A percentile compares a stretch with the other conserved stretches of the same genome.
phyloP scores from a whole-genome alignment of 1,139 yeast species.

The Cylindricascospora bacillispora region DNA sequence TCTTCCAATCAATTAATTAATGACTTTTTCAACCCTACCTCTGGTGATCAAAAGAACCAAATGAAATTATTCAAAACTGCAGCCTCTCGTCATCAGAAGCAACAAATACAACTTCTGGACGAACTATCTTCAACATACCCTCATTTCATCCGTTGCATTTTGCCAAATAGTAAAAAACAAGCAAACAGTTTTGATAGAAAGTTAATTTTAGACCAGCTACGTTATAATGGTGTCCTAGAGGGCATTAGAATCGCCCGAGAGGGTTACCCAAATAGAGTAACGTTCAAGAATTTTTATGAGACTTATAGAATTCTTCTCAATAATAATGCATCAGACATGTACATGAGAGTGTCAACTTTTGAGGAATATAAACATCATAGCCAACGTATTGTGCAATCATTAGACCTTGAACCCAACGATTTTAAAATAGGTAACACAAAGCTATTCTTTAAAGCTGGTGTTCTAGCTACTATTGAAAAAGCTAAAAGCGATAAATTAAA shows the following conservation, averaged over 20 bases:
- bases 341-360: constrained; percentile 23
- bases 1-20: constrained; percentile 46
- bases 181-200: constrained; percentile 62
- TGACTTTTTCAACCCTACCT: constrained; percentile 30
- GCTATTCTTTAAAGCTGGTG: constrained; percentile 88
- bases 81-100: constrained; percentile 78
- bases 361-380: constrained; percentile 46
- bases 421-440: constrained; percentile 73
- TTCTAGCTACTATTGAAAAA: constrained; percentile 75
- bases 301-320: constrained; percentile 51
- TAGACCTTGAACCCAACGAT: constrained; percentile 48
- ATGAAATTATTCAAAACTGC: constrained; percentile 53
- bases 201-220: constrained; percentile 73
- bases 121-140: constrained; percentile 80
- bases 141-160: constrained; percentile 90
- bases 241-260: constrained; percentile 96
- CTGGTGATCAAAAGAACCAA: constrained; percentile 5
- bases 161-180: constrained; percentile 71
- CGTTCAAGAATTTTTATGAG: constrained; percentile 65
- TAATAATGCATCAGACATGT: constrained; percentile 30
- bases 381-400: constrained; percentile 48
- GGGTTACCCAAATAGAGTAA: constrained; percentile 88
- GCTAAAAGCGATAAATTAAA: constrained; percentile 57
- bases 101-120: constrained; percentile 55
- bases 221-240: constrained; percentile 96